Evolutionary conservation across 805 yeast genomes (phyloP).

Genomic region (Teunomyces cretensis): DNA sequence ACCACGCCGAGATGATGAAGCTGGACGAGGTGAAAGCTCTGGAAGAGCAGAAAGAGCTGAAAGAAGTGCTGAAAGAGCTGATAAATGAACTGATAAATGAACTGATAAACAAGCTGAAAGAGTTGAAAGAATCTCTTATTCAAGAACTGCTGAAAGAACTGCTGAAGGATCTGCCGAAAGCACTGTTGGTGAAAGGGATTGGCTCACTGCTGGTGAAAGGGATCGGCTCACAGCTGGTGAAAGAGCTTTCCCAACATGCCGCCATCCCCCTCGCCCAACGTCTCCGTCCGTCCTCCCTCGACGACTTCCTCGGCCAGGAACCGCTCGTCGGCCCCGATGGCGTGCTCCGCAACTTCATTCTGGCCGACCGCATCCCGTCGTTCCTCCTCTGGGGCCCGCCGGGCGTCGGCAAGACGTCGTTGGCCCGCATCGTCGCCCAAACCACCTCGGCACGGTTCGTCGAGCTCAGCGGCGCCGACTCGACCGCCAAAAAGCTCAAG

Average conservation of each 20-base stretch:
- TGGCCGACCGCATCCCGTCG: constrained; percentile 37
- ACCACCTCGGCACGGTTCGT: constrained; percentile 31
- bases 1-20: not conserved
- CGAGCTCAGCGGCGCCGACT: constrained; percentile 42
- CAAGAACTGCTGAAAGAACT: not conserved
- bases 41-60: not conserved
- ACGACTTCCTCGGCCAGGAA: constrained; percentile 44
- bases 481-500: constrained; percentile 34
- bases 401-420: constrained; percentile 45
- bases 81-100: not conserved
- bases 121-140: not conserved
- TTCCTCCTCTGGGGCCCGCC: constrained; percentile 46
- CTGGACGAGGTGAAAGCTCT: no score
- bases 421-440: constrained; percentile 40
- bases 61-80: not conserved
- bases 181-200: no score
- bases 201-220: no score
- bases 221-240: no score
- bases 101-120: not conserved
- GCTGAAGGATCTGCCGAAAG: no score
- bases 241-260: no score
- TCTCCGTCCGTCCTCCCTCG: constrained; percentile 36
- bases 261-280: constrained; percentile 40
- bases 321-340: constrained; percentile 40
- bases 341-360: constrained; percentile 31